Conservation (phyloP, 495 filamentous ascomycete genomes). For the Corynascus novoguineensis region DNA sequence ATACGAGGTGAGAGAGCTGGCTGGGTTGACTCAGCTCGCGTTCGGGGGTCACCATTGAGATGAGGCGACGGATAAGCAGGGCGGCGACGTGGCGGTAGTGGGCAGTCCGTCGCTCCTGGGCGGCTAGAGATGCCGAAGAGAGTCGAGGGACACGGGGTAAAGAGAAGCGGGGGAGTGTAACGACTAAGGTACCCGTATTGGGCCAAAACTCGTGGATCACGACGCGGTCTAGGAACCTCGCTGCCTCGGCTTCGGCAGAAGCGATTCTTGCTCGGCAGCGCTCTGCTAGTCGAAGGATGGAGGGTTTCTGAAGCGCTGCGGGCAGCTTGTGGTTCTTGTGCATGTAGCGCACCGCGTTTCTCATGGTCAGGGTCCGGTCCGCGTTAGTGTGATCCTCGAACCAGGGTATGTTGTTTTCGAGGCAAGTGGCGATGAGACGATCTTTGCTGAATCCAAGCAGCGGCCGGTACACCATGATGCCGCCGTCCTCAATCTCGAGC, state of each 20-base stretch:
- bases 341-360: constrained; percentile 75
- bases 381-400: constrained; percentile 83
- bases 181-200: constrained; percentile 36
- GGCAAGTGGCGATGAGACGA: constrained; percentile 66
- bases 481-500: constrained; percentile 56
- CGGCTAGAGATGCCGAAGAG: constrained; percentile 11
- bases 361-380: constrained; percentile 66
- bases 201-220: constrained; percentile 38
- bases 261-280: constrained; percentile 31
- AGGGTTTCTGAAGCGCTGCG: constrained; percentile 57
- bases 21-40: constrained; percentile 25
- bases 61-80: constrained; percentile 34
- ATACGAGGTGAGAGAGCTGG: constrained; percentile 33
- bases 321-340: constrained; percentile 56
- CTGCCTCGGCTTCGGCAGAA: constrained; percentile 32
- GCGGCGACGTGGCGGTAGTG: constrained; percentile 37
- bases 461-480: constrained; percentile 67
- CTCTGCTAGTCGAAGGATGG: constrained; percentile 53
- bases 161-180: constrained; percentile 35
- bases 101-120: constrained; percentile 25
- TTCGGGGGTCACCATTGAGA: constrained; percentile 38
- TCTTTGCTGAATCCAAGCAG: constrained; percentile 69
- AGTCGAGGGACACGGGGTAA: constrained; percentile 12
- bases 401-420: constrained; percentile 58
- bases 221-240: constrained; percentile 26